Percentiles rank a stretch among this genome's conserved stretches.
Evolutionary conservation across 2,329 filamentous ascomycete species (phyloP).

Genomic region (Venturia asperata): DNA sequence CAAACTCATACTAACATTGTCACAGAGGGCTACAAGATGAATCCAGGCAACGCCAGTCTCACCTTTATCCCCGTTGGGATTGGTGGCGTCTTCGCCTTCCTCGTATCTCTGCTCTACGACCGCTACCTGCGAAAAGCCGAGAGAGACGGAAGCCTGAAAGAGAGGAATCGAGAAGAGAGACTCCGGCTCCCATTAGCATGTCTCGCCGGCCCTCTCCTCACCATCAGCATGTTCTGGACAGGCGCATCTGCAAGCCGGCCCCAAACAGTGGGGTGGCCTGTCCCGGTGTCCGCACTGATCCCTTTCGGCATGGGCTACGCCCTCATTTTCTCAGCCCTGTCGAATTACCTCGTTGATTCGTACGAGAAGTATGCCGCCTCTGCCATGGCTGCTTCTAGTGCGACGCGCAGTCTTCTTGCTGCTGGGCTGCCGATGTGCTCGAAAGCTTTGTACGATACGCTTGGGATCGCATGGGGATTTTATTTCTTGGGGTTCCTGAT

Average conservation of each 20-base stretch:
- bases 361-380: conserved; percentile 44
- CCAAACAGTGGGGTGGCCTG: conserved; percentile 31
- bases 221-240: conserved; percentile 15
- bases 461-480: conserved; percentile 36
- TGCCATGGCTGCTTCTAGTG: conserved; percentile 52
- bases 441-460: conserved; percentile 27
- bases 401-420: conserved; percentile 50
- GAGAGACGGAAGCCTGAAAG: background rate
- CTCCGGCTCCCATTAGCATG: conserved; percentile 6
- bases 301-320: conserved; percentile 27
- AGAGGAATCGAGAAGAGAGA: background rate
- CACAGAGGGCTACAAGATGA: conserved; percentile 28
- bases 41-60: conserved; percentile 27
- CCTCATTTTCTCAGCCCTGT: conserved; percentile 28
- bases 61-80: conserved; percentile 31
- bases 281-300: conserved; percentile 30
- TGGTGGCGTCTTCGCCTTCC: conserved; percentile 27
- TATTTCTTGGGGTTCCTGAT: conserved; percentile 36
- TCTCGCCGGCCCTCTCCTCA: conserved; percentile 7
- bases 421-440: conserved; percentile 56
- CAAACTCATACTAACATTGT: conserved; percentile 16
- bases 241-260: conserved; percentile 3
- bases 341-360: conserved; percentile 9
- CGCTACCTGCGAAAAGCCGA: conserved; percentile 22
- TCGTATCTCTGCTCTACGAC: conserved; percentile 33